Evolutionary conservation across 306 rosid genomes (phyloP).

Genomic region (Quercus agrifolia): DNA sequence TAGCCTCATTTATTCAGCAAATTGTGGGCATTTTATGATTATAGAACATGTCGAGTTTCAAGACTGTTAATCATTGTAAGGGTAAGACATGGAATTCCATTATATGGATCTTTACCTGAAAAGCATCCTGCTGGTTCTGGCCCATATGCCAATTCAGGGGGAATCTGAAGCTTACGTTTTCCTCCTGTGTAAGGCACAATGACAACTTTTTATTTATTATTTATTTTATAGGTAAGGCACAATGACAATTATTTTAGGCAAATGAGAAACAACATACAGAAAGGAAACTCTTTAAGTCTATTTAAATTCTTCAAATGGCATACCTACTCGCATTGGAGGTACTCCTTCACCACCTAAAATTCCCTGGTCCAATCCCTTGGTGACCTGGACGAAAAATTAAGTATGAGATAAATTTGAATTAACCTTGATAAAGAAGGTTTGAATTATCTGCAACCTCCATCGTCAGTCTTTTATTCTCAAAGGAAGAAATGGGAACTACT

Average conservation of each 20-base stretch:
- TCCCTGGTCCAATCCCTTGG: conserved; percentile 92
- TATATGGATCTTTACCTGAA: conserved; percentile 54
- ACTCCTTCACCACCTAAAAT: conserved; percentile 93
- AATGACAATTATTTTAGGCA: not conserved
- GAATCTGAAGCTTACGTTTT: conserved; percentile 76
- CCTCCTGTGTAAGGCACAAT: conserved; percentile 56
- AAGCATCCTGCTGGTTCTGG: conserved; percentile 99
- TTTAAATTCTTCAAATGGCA: not conserved
- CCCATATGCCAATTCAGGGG: conserved; percentile 89
- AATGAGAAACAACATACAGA: conserved; percentile 7
- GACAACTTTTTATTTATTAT: not conserved
- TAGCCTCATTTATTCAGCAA: too few relatives aligned
- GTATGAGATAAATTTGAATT: not conserved
- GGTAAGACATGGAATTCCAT: not conserved
- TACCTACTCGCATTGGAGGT: conserved; percentile 94
- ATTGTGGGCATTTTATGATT: not conserved
- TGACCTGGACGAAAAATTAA: conserved; percentile 37
- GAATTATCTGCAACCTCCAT: not conserved
- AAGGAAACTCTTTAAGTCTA: conserved; percentile 5
- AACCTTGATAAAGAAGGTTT: conserved; percentile 5
- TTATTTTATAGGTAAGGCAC: not conserved
- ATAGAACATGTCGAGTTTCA: conserved; percentile 1
- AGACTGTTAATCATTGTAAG: conserved; percentile 2
- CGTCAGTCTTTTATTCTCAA: not conserved
- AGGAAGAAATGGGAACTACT: not conserved